phyloP scores from a whole-genome alignment of 306 rosid genomes.

The Lathyrus tuberosus region DNA sequence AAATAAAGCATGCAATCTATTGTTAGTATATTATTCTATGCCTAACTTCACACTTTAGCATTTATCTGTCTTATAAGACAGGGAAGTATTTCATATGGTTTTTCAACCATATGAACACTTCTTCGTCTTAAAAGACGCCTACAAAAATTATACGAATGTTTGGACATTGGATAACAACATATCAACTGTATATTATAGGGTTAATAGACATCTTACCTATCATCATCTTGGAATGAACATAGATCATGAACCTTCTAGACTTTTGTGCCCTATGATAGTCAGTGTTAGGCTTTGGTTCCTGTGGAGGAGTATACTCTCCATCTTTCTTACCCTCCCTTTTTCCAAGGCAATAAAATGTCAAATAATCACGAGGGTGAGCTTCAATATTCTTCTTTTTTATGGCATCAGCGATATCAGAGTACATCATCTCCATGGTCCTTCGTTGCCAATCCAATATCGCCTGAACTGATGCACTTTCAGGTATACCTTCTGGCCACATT shows the following conservation, averaged over 20 bases:
- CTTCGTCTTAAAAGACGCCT: not conserved
- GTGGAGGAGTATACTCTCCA: conserved; percentile 57
- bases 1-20: not conserved
- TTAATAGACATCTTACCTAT: conserved; percentile 57
- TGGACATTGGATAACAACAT: not conserved
- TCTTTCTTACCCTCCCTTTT: conserved; percentile 46
- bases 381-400: conserved; percentile 45
- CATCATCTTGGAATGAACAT: conserved; percentile 94
- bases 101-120: too few relatives aligned
- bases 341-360: conserved; percentile 86
- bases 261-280: conserved; percentile 63
- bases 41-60: too few relatives aligned
- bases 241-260: conserved; percentile 80
- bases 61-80: too few relatives aligned
- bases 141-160: not conserved
- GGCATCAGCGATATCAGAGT: conserved; percentile 61
- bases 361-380: conserved; percentile 61
- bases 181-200: not conserved
- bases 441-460: conserved; percentile 88
- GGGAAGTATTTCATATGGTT: too few relatives aligned
- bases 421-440: conserved; percentile 88
- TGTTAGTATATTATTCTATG: not conserved
- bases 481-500: conserved; percentile 92
- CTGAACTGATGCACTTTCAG: conserved; percentile 78
- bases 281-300: conserved; percentile 57